These are phyloP conservation scores for Pichia sp. DNA, from an alignment of 1,139 yeast genomes.

Conservation along the genomic window DNA sequence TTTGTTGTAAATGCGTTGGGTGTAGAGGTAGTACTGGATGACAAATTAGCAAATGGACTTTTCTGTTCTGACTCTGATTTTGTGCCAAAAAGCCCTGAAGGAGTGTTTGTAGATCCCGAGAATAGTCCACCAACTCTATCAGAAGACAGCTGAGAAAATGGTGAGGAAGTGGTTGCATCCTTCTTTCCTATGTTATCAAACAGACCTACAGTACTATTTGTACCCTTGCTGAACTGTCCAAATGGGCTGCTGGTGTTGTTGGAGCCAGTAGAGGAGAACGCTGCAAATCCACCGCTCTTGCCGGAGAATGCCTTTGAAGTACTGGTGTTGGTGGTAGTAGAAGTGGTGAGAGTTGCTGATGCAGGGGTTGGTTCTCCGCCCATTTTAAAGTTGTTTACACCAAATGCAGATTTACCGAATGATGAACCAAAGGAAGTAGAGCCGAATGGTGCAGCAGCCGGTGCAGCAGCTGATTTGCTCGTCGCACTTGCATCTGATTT, in stretches of 20 bases:
- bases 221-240: background rate
- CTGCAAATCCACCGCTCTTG: constrained; percentile 3
- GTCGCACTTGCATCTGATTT: background rate
- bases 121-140: background rate
- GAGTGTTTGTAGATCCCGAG: background rate
- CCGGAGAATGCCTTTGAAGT: constrained; percentile 8
- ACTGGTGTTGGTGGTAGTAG: constrained; percentile 15
- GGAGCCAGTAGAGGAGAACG: background rate
- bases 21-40: background rate
- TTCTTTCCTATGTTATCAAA: background rate
- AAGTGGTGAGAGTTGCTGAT: constrained; percentile 20
- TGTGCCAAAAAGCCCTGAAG: background rate
- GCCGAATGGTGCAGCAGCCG: constrained; percentile 1
- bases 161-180: background rate
- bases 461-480: background rate
- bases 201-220: background rate
- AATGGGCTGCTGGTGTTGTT: constrained; percentile 2
- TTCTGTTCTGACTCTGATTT: background rate
- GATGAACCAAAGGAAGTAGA: constrained; percentile 9
- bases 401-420: constrained; percentile 20
- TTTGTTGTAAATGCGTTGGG: background rate
- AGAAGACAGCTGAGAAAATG: background rate
- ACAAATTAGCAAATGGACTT: background rate
- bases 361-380: constrained; percentile 11
- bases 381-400: constrained; percentile 10